Conservation (phyloP, 2,329 filamentous ascomycete species). For the Pseudogymnoascus sp. region DNA sequence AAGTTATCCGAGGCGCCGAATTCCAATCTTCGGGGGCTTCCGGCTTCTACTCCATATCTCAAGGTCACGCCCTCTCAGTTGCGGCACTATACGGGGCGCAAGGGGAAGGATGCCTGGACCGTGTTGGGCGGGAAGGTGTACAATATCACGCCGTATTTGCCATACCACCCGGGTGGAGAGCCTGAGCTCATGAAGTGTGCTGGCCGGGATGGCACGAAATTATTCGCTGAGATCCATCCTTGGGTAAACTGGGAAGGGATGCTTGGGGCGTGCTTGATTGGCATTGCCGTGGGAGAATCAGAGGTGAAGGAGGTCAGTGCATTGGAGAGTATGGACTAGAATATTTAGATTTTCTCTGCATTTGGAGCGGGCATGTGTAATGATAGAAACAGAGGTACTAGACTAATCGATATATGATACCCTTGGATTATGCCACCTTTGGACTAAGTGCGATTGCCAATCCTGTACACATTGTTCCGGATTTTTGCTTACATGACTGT, state of each 20-base stretch:
- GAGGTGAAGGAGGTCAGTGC: slow-evolving; percentile 26
- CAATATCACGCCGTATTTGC: slow-evolving; percentile 82
- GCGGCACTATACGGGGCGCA: slow-evolving; percentile 69
- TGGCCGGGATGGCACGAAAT: slow-evolving; percentile 51
- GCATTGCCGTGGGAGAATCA: slow-evolving; percentile 47
- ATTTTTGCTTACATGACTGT: not conserved
- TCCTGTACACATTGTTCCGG: not conserved
- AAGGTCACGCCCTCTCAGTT: slow-evolving; percentile 79
- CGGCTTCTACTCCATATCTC: slow-evolving; percentile 47
- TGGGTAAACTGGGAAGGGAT: slow-evolving; percentile 70
- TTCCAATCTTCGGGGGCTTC: slow-evolving; percentile 59
- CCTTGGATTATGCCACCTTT: not conserved
- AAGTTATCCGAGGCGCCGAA: slow-evolving; percentile 57
- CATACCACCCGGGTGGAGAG: slow-evolving; percentile 84
- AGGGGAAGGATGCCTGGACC: slow-evolving; percentile 84
- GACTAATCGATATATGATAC: slow-evolving; percentile 10
- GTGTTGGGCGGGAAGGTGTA: slow-evolving; percentile 85
- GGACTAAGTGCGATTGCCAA: not conserved
- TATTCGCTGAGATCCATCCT: slow-evolving; percentile 61
- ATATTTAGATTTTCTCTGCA: slow-evolving; percentile 1
- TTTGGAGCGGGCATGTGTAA: slow-evolving; percentile 5
- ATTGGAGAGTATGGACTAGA: slow-evolving; percentile 57
- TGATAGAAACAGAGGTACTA: not conserved
- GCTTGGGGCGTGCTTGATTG: slow-evolving; percentile 55
- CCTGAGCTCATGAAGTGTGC: slow-evolving; percentile 62